Percentiles rank a stretch among this genome's conserved stretches.
Evolutionary conservation across 805 yeast species (phyloP).

Genomic region (Suhomyces tanzawaensis): DNA sequence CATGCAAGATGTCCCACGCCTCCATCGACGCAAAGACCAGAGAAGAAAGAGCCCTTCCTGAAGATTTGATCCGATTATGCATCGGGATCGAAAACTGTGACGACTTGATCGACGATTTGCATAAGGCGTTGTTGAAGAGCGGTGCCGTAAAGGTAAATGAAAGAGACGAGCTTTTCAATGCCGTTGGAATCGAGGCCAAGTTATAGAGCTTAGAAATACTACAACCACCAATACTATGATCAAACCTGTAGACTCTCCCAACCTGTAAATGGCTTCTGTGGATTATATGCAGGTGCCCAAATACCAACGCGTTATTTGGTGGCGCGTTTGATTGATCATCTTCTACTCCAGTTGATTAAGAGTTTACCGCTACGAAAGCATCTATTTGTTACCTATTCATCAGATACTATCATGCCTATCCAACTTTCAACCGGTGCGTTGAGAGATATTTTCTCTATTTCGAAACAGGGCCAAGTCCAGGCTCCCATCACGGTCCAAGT

Average conservation of each 20-base stretch:
- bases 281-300: no score
- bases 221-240: background rate
- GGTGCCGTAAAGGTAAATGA: constrained; percentile 51
- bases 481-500: constrained; percentile 35
- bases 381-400: background rate
- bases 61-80: constrained; percentile 85
- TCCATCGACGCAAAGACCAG: constrained; percentile 86
- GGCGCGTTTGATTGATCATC: constrained; percentile 5
- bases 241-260: no score
- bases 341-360: background rate
- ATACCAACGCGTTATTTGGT: constrained; percentile 4
- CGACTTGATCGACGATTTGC: constrained; percentile 80
- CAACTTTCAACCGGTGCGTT: constrained; percentile 14
- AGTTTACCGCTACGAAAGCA: background rate
- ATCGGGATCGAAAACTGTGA: constrained; percentile 84
- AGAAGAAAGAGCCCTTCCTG: constrained; percentile 86
- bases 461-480: constrained; percentile 12
- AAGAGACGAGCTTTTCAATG: constrained; percentile 40
- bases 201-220: constrained; percentile 12
- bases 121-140: constrained; percentile 63
- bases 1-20: constrained; percentile 97
- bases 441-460: constrained; percentile 18
- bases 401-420: constrained; percentile 4
- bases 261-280: no score
- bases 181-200: constrained; percentile 32